Evolutionary conservation across 441 rosid species (phyloP), one percentile per base, ranked within the genome.

Genomic region (Aleurites moluccanus): DNA sequence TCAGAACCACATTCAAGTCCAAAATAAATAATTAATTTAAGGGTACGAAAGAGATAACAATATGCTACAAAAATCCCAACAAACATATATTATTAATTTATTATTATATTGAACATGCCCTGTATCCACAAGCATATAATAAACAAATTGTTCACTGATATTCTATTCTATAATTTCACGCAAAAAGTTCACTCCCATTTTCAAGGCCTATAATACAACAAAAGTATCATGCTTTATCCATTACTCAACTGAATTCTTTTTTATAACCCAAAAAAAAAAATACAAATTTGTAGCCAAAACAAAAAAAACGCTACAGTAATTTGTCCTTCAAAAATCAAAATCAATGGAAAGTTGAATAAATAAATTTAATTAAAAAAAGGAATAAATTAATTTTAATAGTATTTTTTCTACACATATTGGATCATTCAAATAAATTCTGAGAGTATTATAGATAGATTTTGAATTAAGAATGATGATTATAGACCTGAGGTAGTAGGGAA

Each of bases 401-500:
- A 38, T 38, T 38, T 38, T 38, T 38, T 38, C 40, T 38, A 38
- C 40, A 6, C 7, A 38, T 38, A 38, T 5, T 38, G 40, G 40
- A 38, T 6, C 8, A 38, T 38, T 38, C 8, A 38, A 5, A 38
- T 38, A 6, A 38, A 38, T 35, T 35, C 38, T 3, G 5, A 35
- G 38, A 35, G 6, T 4, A 35, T 4, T 4, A 35, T 6, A 38
- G 8, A 38, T 6, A 38, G 40, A 38, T 6, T 38, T 38, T 27
- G 45, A 35, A 10, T 30, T 47, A 44, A 10, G 13, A 57, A 65
- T 33, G 4, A 9, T 56, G 28, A 56, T 10, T 11, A 57, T 66
- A n/a, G 64, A 88, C 95, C 91, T 87, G 75, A 90, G 91, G 69
- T 90, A 90, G 78, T 90, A 88, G 42, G 95, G 95, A 62, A 90